Percentiles rank a stretch among this genome's conserved stretches.
Evolutionary conservation across 164 flowering plant species (phyloP).

Genomic region (Magnolia officinalis): DNA sequence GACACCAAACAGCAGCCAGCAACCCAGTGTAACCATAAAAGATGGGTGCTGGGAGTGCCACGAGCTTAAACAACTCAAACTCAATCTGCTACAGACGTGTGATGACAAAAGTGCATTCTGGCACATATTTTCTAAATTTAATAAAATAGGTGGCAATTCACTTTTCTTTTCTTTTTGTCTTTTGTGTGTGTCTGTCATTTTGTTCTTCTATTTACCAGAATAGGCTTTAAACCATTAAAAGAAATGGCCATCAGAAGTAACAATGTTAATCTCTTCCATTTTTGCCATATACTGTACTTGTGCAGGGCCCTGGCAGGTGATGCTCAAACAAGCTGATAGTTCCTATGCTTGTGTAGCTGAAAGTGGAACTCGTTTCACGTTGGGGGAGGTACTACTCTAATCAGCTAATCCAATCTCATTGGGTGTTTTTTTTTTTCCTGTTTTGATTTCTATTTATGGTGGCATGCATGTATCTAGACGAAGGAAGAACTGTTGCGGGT

Average conservation of each 20-base stretch:
- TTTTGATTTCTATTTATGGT: background rate
- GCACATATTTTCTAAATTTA: too few species aligned
- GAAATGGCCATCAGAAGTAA: background rate
- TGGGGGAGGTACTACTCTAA: conserved; percentile 64
- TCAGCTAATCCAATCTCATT: background rate
- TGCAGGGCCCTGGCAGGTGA: conserved; percentile 99
- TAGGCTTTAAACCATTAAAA: background rate
- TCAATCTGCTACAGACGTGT: too few species aligned
- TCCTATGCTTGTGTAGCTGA: conserved; percentile 92
- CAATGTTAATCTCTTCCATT: background rate
- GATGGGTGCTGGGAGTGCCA: too few species aligned
- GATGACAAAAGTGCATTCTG: too few species aligned
- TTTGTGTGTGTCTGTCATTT: background rate
- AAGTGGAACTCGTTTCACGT: conserved; percentile 83
- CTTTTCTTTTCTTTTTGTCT: too few species aligned
- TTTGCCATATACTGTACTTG: background rate
- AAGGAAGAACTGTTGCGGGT: conserved; percentile 95
- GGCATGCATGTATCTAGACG: conserved; percentile 38
- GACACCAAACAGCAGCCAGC: too few species aligned
- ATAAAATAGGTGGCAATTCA: too few species aligned
- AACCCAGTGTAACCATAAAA: too few species aligned
- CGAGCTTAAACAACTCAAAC: too few species aligned
- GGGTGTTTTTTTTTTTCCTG: background rate
- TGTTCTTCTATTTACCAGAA: background rate
- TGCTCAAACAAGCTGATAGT: conserved; percentile 92